Base-by-base conservation (phyloP, 768 basidiomycete genomes). In the Porphyrellus cyaneotinctus region DNA sequence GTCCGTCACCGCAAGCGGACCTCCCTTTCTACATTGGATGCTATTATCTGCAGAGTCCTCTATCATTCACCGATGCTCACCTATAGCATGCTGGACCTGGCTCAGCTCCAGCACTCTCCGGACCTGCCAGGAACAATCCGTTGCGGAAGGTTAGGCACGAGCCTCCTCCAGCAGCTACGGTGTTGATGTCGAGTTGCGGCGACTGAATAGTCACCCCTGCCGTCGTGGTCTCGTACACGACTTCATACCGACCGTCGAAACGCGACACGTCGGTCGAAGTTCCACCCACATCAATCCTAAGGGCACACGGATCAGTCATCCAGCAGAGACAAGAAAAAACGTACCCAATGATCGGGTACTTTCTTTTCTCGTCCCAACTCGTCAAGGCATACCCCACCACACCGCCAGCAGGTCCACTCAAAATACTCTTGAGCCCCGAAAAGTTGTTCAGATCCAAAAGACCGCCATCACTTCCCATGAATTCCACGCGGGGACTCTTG, bases 241-340 rank as follows among this genome's bases (percentile, higher is more conserved):
- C 79, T 66, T 97, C 94, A 64, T 93, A 94, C 30, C 87, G 78
- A 0, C 94, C 95, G 17, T 88, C 88, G 65, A 87, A 97, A 31
- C 95, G 82, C 7, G 93, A 95, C 3, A 97, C 95, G 63, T 98
- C 95, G 0, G 95, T 97, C 0, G 89, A 92, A 0, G 95, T 98
- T 14, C 95, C 94, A 5, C 94, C 93, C n/a, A 95, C 88, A 58
- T 95, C 92, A 52, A 94, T 73, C 8, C 91, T 93, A 55, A 23
- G 36, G 14, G 7, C 33, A 45, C 38, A 11, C 20, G 4, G 12
- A 24, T 35, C 26, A 18, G 4, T 32, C 49, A 37, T 13, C 13
- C 11, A 17, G 12, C 13, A 23, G 17, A 33, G 20, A 28, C 10
- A 3, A 32, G n/a, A 42, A 33, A 2, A 51, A 22, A 76, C 84